These are phyloP conservation scores for Xylona heveae DNA, from an alignment of 495 filamentous ascomycete genomes.

Conservation along the genomic window DNA sequence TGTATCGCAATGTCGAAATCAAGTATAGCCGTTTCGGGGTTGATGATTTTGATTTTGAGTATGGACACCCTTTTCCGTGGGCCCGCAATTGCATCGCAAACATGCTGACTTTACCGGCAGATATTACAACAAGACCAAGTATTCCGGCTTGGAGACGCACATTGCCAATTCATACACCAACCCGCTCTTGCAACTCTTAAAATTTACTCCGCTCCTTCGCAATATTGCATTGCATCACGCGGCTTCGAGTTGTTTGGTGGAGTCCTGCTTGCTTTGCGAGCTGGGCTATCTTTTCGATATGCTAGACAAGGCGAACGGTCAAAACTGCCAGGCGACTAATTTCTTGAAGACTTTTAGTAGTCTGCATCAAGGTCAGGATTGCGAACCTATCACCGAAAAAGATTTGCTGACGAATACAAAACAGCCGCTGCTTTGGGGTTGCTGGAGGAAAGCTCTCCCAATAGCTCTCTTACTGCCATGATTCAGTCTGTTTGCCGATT, in stretches of 20 bases:
- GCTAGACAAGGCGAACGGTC: constrained; percentile 83
- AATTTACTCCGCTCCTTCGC: constrained; percentile 69
- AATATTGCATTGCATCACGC: constrained; percentile 85
- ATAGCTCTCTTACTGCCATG: constrained; percentile 44
- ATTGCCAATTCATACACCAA: constrained; percentile 94
- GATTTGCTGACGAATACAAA: too few relatives aligned
- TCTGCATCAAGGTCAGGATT: constrained; percentile 37
- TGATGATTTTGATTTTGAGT: constrained; percentile 95
- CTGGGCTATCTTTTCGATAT: constrained; percentile 93
- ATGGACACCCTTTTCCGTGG: constrained; percentile 11
- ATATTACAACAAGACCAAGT: constrained; percentile 78
- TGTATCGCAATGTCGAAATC: constrained; percentile 83
- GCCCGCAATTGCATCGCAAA: not conserved
- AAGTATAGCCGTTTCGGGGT: constrained; percentile 96
- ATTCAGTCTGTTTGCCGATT: constrained; percentile 63
- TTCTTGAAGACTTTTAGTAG: constrained; percentile 73
- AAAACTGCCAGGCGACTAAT: constrained; percentile 94
- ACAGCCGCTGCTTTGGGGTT: constrained; percentile 28
- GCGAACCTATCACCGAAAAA: constrained; percentile 25
- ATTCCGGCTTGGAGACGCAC: constrained; percentile 86
- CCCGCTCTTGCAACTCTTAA: constrained; percentile 72
- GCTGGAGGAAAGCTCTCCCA: constrained; percentile 61
- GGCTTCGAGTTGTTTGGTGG: constrained; percentile 57
- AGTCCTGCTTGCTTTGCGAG: constrained; percentile 79
- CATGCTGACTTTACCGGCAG: constrained; percentile 18